phyloP scores from a whole-genome alignment of 2,329 filamentous ascomycete genomes.

The Cryphonectria nitschkei region DNA sequence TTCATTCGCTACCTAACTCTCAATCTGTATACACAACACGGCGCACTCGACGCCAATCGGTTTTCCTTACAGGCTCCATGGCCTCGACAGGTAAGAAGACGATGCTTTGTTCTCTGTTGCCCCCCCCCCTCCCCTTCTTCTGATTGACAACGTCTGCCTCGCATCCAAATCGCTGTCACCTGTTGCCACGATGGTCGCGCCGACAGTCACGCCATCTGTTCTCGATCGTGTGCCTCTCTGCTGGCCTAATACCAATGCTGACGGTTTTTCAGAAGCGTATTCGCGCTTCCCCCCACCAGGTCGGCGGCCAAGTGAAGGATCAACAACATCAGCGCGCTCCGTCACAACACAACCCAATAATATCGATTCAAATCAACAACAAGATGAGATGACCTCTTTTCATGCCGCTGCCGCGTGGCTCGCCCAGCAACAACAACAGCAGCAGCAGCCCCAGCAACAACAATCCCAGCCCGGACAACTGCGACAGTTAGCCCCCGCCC shows the following conservation, averaged over 20 bases:
- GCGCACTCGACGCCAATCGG: slow-evolving; percentile 2
- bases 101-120: not conserved
- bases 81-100: slow-evolving; percentile 28
- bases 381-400: slow-evolving; percentile 50
- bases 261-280: slow-evolving; percentile 27
- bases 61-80: slow-evolving; percentile 22
- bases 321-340: slow-evolving; percentile 60
- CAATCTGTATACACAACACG: slow-evolving; percentile 5
- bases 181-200: not conserved
- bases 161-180: not conserved
- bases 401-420: slow-evolving; percentile 51
- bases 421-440: slow-evolving; percentile 40
- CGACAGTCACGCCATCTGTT: not conserved
- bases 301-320: slow-evolving; percentile 27
- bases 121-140: too few relatives aligned
- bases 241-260: slow-evolving; percentile 2
- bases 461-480: slow-evolving; percentile 41
- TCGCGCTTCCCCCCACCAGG: slow-evolving; percentile 27
- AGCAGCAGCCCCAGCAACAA: slow-evolving; percentile 39
- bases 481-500: slow-evolving; percentile 46
- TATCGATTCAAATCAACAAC: slow-evolving; percentile 55
- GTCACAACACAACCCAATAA: slow-evolving; percentile 52
- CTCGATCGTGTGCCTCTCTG: not conserved
- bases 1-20: slow-evolving; percentile 10
- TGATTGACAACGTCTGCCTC: not conserved